phyloP scores from a whole-genome alignment of 2,329 filamentous ascomycete genomes.

The Geosmithia flava region DNA sequence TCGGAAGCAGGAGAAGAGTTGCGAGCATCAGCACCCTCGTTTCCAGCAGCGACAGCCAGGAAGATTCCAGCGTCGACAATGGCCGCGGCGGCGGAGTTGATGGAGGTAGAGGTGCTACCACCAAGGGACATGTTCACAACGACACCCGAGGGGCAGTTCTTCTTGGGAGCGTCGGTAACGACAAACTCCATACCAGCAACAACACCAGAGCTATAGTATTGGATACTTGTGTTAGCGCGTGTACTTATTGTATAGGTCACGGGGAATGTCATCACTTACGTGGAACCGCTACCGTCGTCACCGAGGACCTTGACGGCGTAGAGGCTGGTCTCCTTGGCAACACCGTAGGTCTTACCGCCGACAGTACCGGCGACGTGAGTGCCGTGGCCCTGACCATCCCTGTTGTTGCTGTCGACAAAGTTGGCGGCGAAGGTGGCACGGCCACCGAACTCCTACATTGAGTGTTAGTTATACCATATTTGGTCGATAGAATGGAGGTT shows the following conservation, averaged over 20 bases:
- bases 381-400: conserved; percentile 31
- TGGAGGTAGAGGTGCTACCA: conserved; percentile 26
- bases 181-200: conserved; percentile 32
- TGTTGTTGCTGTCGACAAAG: conserved; percentile 21
- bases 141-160: conserved; percentile 26
- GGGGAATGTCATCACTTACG: conserved; percentile 25
- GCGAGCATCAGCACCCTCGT: conserved; percentile 28
- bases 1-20: conserved; percentile 35
- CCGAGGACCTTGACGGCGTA: conserved; percentile 33
- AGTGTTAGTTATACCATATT: not conserved
- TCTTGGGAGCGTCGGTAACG: conserved; percentile 16
- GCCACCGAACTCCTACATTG: conserved; percentile 22
- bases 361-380: conserved; percentile 34
- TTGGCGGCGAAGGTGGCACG: conserved; percentile 26
- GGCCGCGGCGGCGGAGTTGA: conserved; percentile 37
- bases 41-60: conserved; percentile 44
- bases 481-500: not conserved
- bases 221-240: not conserved
- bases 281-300: conserved; percentile 20
- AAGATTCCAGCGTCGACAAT: conserved; percentile 34
- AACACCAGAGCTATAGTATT: conserved; percentile 19
- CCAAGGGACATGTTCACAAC: conserved; percentile 48
- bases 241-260: not conserved
- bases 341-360: conserved; percentile 26
- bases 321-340: conserved; percentile 30